Conservation (phyloP, 2,329 filamentous ascomycete species). For the Metarhizium sp. region DNA sequence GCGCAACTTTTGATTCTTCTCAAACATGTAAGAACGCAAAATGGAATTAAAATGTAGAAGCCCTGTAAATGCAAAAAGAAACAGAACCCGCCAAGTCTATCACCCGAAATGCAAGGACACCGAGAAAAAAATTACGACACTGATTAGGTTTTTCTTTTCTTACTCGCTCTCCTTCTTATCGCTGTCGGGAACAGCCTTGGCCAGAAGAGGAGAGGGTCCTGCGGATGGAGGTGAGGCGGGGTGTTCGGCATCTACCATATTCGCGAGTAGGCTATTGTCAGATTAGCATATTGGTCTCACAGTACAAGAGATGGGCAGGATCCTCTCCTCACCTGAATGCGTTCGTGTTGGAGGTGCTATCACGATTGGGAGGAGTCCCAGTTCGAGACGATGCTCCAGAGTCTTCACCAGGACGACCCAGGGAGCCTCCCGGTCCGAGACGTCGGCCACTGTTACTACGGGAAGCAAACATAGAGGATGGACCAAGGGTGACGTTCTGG, state of each 20-base stretch:
- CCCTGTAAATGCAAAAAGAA: constrained; percentile 37
- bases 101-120: constrained; percentile 37
- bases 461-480: constrained; percentile 79
- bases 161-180: constrained; percentile 44
- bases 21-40: constrained; percentile 22
- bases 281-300: not conserved
- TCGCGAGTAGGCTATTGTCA: constrained; percentile 43
- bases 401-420: constrained; percentile 69
- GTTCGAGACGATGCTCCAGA: constrained; percentile 83
- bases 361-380: constrained; percentile 66
- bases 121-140: constrained; percentile 17
- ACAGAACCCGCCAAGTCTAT: constrained; percentile 40
- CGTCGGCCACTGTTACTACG: constrained; percentile 84
- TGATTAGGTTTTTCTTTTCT: constrained; percentile 34
- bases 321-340: constrained; percentile 74
- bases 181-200: constrained; percentile 50
- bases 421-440: constrained; percentile 64
- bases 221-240: constrained; percentile 62
- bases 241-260: constrained; percentile 48
- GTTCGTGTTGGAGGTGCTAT: constrained; percentile 63
- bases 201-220: constrained; percentile 54
- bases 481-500: constrained; percentile 62
- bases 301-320: not conserved
- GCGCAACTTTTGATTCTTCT: constrained; percentile 37
- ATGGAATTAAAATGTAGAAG: constrained; percentile 16